Percentiles rank a stretch among this genome's conserved stretches.
phyloP scores from a whole-genome alignment of 495 filamentous ascomycete genomes.

The Tuber umbilicatum region DNA sequence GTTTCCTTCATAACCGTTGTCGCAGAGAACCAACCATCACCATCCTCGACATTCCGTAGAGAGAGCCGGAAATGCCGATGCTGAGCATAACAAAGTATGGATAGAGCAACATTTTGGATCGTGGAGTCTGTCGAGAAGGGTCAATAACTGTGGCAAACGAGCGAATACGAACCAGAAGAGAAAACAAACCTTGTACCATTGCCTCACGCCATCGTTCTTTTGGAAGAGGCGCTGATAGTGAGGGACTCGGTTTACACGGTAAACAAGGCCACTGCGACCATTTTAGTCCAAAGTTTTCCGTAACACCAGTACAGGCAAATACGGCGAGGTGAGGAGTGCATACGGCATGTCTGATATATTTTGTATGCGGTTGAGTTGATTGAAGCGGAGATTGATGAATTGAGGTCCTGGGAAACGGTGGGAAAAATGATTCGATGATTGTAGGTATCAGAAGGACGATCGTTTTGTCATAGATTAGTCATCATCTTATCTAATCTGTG shows the following conservation, averaged over 20 bases:
- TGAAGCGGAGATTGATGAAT: constrained; percentile 22
- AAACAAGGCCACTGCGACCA: constrained; percentile 47
- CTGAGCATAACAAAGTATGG: constrained; percentile 60
- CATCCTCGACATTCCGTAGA: constrained; percentile 55
- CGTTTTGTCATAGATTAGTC: constrained; percentile 6
- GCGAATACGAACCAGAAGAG: neutral
- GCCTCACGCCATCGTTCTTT: constrained; percentile 52
- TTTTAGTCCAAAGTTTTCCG: neutral
- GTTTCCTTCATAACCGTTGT: constrained; percentile 2
- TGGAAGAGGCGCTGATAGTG: constrained; percentile 61
- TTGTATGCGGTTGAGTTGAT: constrained; percentile 32
- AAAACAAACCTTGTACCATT: constrained; percentile 56
- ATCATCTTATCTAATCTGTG: constrained; percentile 13
- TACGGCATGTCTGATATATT: constrained; percentile 46
- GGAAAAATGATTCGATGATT: neutral
- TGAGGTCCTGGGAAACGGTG: neutral
- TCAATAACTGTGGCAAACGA: neutral
- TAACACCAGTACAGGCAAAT: neutral
- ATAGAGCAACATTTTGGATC: constrained; percentile 56
- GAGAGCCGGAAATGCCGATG: constrained; percentile 43
- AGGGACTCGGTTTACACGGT: constrained; percentile 66
- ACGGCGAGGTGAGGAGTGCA: constrained; percentile 40
- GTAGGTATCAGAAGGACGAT: neutral
- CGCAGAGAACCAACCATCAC: constrained; percentile 48
- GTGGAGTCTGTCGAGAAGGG: constrained; percentile 48